phyloP scores from a whole-genome alignment of 495 filamentous ascomycete genomes.

The Aspergillus bertholletiae region DNA sequence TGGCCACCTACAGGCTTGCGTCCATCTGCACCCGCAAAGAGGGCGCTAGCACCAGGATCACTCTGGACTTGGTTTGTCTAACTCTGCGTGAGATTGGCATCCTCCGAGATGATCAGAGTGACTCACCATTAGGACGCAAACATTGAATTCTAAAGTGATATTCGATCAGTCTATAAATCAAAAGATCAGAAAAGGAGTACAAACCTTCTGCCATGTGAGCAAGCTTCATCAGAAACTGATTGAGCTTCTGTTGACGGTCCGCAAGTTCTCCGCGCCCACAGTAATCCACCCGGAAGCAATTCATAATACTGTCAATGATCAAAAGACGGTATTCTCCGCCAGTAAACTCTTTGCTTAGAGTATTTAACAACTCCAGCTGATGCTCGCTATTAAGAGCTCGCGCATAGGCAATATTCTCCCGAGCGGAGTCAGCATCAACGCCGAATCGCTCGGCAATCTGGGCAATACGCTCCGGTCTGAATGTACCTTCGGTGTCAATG shows the following conservation, averaged over 20 bases:
- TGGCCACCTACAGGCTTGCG: conserved; percentile 74
- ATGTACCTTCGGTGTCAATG: conserved; percentile 80
- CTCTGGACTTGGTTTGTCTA: conserved; percentile 78
- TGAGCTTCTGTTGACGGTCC: conserved; percentile 73
- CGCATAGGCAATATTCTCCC: conserved; percentile 74
- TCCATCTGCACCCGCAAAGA: conserved; percentile 78
- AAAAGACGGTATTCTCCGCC: conserved; percentile 68
- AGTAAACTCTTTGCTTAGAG: conserved; percentile 62
- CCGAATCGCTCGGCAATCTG: conserved; percentile 77
- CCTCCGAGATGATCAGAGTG: background rate
- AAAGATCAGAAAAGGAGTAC: conserved; percentile 2
- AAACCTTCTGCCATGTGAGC: conserved; percentile 71
- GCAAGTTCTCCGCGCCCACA: conserved; percentile 71
- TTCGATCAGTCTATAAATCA: conserved; percentile 1
- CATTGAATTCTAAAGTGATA: conserved; percentile 63
- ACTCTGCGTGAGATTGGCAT: background rate
- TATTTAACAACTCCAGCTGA: conserved; percentile 67
- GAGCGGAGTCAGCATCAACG: conserved; percentile 59
- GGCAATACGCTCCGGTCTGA: conserved; percentile 65
- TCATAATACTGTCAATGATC: conserved; percentile 77
- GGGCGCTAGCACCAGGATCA: conserved; percentile 73
- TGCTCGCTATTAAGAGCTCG: conserved; percentile 74
- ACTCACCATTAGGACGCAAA: conserved; percentile 68
- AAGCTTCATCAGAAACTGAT: conserved; percentile 65
- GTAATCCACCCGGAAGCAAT: conserved; percentile 73